Base-by-base conservation (phyloP, 2,329 filamentous ascomycete genomes). In the Arthroderma sp. region DNA sequence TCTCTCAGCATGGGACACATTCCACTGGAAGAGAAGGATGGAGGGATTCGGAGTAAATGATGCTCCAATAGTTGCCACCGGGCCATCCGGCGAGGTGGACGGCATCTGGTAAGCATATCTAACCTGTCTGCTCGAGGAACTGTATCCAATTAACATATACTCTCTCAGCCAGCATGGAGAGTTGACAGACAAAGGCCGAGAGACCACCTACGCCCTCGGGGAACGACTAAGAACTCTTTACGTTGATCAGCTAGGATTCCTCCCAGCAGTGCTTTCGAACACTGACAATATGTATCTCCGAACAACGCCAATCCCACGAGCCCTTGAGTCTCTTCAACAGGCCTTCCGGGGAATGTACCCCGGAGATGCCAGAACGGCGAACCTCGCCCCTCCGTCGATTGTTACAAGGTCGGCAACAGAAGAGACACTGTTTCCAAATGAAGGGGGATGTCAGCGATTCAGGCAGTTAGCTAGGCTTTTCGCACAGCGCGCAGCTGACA, bases 341-440 rank as follows among this genome's bases (percentile, higher is more conserved):
- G 70, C 79, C 11, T 82, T 88, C 57, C 72, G 74, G 55, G 84
- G 83, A 28, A 73, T 91, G 58, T 91, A 89, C 57, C 85, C 85
- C 0, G 52, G 68, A 8, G 63, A 61, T 28, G 62, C 68, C 33
- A 66, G 74, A 43, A 68, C 71, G 0, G 62, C 64, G 22, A 59
- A 66, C 44, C 77, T 85, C 49, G 71, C 75, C 0, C 68, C 76
- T 0, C 75, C 81, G 0, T 78, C 78, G 4, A 82, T 87, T 51
- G 66, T 86, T 42, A 74, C 73, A 6, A 73, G 83, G 34, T 68
- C 75, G 3, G 71, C 75, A 4, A 72, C 71, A 38, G 82, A 88
- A 55, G 85, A 91, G 67, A 89, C 83, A 0, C 71, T 89, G 1
- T 86, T 82, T 59, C 85, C 85, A 15, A 91, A 89, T 60, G 83